phyloP scores from a whole-genome alignment of 2,329 filamentous ascomycete species.

The Aspergillus candidus region DNA sequence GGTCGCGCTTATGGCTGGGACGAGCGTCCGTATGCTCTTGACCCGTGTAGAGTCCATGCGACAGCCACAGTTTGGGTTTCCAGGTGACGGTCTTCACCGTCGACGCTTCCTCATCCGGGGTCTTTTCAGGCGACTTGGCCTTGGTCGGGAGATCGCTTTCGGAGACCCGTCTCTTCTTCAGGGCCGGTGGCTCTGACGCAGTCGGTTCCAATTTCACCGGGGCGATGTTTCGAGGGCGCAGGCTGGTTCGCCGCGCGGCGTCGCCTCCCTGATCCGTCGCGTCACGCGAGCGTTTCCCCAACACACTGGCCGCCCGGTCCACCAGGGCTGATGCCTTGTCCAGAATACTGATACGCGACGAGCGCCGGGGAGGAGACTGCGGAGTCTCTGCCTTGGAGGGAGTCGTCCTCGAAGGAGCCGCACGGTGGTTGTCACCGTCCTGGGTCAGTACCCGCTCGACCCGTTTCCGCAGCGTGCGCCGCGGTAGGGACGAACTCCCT shows the following conservation, averaged over 20 bases:
- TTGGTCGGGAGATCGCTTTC: conserved; percentile 27
- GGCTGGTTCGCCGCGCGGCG: conserved; percentile 49
- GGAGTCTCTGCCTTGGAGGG: conserved; percentile 17
- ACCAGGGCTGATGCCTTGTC: conserved; percentile 41
- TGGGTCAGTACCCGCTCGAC: conserved; percentile 25
- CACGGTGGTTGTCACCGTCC: conserved; percentile 4
- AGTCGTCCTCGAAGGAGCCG: too few species aligned
- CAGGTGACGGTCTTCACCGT: conserved; percentile 19
- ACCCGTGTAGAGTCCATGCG: conserved; percentile 80
- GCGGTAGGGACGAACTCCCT: conserved; percentile 20
- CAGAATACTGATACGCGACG: conserved; percentile 40
- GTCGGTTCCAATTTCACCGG: conserved; percentile 20
- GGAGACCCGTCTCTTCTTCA: conserved; percentile 41
- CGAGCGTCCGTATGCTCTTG: conserved; percentile 54
- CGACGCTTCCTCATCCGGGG: conserved; percentile 15
- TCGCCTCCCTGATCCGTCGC: conserved; percentile 53
- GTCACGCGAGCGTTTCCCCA: conserved; percentile 58
- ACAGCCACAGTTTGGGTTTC: conserved; percentile 67
- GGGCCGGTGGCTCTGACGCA: conserved; percentile 22
- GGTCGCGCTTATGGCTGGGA: conserved; percentile 45
- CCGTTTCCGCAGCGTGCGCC: conserved; percentile 27
- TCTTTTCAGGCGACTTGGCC: conserved; percentile 13
- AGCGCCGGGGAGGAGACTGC: conserved; percentile 32
- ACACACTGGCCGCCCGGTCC: conserved; percentile 45
- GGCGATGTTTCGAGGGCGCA: conserved; percentile 45